Conservation (phyloP, 179 eudicot genomes). For the Heliamphora ciliata region DNA sequence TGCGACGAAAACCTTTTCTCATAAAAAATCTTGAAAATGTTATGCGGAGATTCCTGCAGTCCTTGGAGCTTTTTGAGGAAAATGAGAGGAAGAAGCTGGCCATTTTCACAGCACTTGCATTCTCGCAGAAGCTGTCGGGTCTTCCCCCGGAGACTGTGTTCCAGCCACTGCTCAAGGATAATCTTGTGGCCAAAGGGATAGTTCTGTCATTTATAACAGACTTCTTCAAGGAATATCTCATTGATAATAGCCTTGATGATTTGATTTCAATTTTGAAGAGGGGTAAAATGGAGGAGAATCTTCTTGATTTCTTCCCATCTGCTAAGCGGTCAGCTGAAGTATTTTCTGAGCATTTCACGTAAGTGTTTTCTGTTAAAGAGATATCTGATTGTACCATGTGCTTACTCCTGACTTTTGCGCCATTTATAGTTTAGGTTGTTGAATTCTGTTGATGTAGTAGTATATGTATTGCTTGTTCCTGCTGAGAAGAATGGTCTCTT, state of each 20-base stretch:
- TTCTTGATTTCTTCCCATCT: conserved; percentile 82
- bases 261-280: conserved; percentile 78
- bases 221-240: conserved; percentile 89
- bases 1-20: conserved; percentile 88
- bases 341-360: conserved; percentile 92
- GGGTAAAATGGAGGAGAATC: conserved; percentile 83
- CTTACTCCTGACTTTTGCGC: neutral
- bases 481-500: neutral
- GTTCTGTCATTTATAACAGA: conserved; percentile 87
- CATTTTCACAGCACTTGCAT: conserved; percentile 92
- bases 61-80: conserved; percentile 91
- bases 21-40: conserved; percentile 98
- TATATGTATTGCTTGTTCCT: neutral
- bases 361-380: conserved; percentile 22
- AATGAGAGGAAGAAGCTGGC: conserved; percentile 89
- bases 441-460: neutral
- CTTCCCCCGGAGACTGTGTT: conserved; percentile 95
- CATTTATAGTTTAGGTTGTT: neutral
- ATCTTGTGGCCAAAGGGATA: conserved; percentile 92
- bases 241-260: conserved; percentile 92
- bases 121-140: conserved; percentile 97
- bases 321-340: conserved; percentile 80
- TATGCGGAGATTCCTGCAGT: conserved; percentile 85
- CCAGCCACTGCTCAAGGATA: conserved; percentile 97
- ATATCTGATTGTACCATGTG: neutral